phyloP scores from a whole-genome alignment of 345 rosid genomes.

The Cardamine resedifolia region DNA sequence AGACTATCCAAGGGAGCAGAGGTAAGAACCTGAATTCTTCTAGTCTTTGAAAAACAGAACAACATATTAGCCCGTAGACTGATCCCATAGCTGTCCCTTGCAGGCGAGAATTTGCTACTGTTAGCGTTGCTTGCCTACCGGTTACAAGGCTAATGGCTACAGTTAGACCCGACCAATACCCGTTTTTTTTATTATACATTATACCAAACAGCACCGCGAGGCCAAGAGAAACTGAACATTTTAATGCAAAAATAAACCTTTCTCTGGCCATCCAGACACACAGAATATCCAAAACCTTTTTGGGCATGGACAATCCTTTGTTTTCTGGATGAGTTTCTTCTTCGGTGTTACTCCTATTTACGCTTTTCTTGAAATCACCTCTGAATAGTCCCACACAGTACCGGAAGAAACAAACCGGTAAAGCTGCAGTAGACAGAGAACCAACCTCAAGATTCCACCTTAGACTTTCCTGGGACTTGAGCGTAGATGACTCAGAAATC shows the following conservation, averaged over 20 bases:
- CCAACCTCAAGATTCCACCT: constrained; percentile 30
- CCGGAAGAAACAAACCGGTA: constrained; percentile 52
- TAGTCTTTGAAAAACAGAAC: constrained; percentile 42
- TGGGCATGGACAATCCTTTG: background rate
- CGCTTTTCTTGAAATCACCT: constrained; percentile 23
- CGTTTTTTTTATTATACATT: constrained; percentile 50
- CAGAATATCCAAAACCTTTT: constrained; percentile 28
- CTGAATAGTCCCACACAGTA: constrained; percentile 57
- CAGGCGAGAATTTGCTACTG: constrained; percentile 58
- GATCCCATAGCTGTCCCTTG: constrained; percentile 84
- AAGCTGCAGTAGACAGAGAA: constrained; percentile 39
- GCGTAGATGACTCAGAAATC: constrained; percentile 38
- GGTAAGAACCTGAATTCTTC: constrained; percentile 49
- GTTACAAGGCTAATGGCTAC: constrained; percentile 63
- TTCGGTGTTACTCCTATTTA: background rate
- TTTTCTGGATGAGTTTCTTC: constrained; percentile 15
- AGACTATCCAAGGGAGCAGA: constrained; percentile 63
- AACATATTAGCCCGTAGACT: constrained; percentile 61
- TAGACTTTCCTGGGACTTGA: constrained; percentile 34
- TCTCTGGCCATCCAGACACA: constrained; percentile 35
- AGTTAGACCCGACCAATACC: constrained; percentile 78
- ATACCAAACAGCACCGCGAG: constrained; percentile 63
- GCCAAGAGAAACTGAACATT: constrained; percentile 63
- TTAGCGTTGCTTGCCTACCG: constrained; percentile 58
- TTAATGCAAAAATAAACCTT: constrained; percentile 49